Evolutionary conservation across 345 rosid genomes (phyloP).

Genomic region (Syzygium aromaticum): DNA sequence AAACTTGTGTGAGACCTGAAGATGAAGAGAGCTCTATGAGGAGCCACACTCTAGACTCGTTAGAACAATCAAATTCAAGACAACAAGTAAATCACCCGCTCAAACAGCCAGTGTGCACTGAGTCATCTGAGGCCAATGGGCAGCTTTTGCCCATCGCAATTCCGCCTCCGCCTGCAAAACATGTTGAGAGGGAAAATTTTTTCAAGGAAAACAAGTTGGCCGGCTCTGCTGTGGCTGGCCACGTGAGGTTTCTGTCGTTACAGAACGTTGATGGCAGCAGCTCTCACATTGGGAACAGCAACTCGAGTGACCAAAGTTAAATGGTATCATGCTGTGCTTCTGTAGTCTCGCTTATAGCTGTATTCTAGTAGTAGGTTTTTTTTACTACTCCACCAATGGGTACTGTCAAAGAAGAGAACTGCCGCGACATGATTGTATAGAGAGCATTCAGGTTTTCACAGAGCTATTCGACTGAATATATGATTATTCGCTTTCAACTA

Average conservation of each 20-base stretch:
- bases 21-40: conserved; percentile 41
- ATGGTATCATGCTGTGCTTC: not conserved
- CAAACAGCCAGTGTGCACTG: conserved; percentile 49
- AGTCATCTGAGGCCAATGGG: conserved; percentile 25
- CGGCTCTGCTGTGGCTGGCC: conserved; percentile 44
- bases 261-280: conserved; percentile 82
- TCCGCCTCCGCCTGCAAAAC: conserved; percentile 97
- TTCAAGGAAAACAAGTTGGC: conserved; percentile 78
- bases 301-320: conserved; percentile 49
- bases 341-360: not conserved
- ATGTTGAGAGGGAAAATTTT: conserved; percentile 79
- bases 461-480: not conserved
- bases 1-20: conserved; percentile 77
- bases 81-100: conserved; percentile 74
- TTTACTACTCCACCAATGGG: not conserved
- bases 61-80: conserved; percentile 36
- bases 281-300: conserved; percentile 68
- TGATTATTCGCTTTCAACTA: not conserved
- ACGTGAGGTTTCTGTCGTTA: conserved; percentile 68
- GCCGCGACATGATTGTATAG: not conserved
- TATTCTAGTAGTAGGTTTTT: not conserved
- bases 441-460: not conserved
- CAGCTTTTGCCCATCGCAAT: conserved; percentile 44
- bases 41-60: conserved; percentile 31
- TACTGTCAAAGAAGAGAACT: not conserved